Percentiles rank a stretch among this genome's conserved stretches.
Conservation (phyloP, 1,284 basidiomycete species). For the Tilletia setariae region DNA sequence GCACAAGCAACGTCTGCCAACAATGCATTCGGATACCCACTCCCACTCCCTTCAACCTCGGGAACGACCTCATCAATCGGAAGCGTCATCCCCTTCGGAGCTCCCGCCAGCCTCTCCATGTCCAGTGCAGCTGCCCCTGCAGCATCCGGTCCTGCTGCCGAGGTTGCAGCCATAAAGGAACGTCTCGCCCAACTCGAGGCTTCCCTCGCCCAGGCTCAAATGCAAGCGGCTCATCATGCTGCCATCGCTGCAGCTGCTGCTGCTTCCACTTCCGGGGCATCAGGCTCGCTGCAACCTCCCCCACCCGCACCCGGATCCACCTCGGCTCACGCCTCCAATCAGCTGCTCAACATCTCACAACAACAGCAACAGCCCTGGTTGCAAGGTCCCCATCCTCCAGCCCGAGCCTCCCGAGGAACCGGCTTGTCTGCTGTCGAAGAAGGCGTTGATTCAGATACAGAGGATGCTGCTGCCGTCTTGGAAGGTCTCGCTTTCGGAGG, state of each 20-base stretch:
- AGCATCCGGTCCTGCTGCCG: slow-evolving; percentile 29
- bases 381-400: neutral
- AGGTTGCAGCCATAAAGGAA: slow-evolving; percentile 49
- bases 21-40: neutral
- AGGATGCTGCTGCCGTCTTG: slow-evolving; percentile 48
- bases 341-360: neutral
- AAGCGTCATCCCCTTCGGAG: slow-evolving; percentile 29
- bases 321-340: neutral
- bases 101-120: slow-evolving; percentile 22
- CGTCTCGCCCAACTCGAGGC: slow-evolving; percentile 47
- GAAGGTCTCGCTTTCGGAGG: slow-evolving; percentile 47
- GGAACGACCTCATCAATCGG: slow-evolving; percentile 17
- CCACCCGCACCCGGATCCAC: neutral
- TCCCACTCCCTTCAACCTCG: slow-evolving; percentile 24
- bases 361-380: neutral
- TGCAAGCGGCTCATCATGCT: slow-evolving; percentile 1
- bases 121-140: slow-evolving; percentile 24
- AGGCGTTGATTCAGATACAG: slow-evolving; percentile 46
- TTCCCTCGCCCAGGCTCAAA: slow-evolving; percentile 15
- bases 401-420: neutral
- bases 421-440: slow-evolving; percentile 11
- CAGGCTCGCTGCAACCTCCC: neutral
- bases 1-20: slow-evolving; percentile 8
- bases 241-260: neutral
- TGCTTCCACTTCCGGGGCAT: neutral